Base-by-base conservation (phyloP, 2,329 filamentous ascomycete species). In the Onygena corvina region DNA sequence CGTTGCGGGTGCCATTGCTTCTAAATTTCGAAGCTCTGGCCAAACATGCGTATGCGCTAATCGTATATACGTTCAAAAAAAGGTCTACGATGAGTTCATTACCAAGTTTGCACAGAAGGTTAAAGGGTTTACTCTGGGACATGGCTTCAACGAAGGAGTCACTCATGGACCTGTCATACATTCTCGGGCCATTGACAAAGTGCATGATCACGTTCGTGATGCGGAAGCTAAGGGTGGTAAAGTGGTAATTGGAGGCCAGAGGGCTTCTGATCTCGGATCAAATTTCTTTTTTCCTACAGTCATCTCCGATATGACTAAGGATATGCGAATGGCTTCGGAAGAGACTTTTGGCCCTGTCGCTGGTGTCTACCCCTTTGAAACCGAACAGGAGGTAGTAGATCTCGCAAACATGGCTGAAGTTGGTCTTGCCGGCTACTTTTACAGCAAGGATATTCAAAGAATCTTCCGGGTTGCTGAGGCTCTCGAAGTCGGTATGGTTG, bases 261-360 rank as follows among this genome's bases (percentile, higher is more conserved):
- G 76, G 62, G 68, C 89, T 51, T 74, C 81, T 1, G 79, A 88
- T 14, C 71, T 94, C 2, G 90, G 92, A 3, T 63, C 73, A 33
- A 93, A 93, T 71, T 98, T 93, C 71, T 94, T 84, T 70, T 78
- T 88, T 60, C 87, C 86, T 2, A 96, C 92, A 0, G 84, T 96
- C 35, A 79, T 98, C 53, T 82, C 84, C 7, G 85, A 84, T 54
- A 90, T 94, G 82, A 94, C 75, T 8, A 72, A 76, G 51, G 80
- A 89, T 35, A 96, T 96, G 92, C 75, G 78, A 52, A 76, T 96
- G 57, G 82, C 86, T 3, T 72, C 72, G 1, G 90, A 96, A 67
- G 92, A 98, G 73, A 98, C 90, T 0, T 98, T 98, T 63, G 92
- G 92, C 0, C 92, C 92, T 2, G 84, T 96, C 0, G 90, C 89